Percentiles rank a stretch among this genome's conserved stretches.
Conservation (phyloP, 805 yeast genomes). For the Brettanomyces sp. region DNA sequence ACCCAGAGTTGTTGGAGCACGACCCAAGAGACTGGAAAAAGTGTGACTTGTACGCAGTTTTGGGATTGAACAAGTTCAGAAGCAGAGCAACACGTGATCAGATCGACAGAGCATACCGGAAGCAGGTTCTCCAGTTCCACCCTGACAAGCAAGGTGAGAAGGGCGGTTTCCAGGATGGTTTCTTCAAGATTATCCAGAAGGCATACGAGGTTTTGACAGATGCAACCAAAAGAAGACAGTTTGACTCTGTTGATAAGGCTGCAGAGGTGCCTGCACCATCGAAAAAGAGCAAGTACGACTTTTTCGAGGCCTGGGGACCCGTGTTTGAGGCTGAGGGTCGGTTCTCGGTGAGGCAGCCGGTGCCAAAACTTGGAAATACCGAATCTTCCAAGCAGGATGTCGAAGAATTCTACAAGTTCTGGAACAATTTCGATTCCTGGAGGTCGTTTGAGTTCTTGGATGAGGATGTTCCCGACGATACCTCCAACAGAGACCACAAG, state of each 20-base stretch:
- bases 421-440: conserved; percentile 95
- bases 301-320: conserved; percentile 87
- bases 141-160: conserved; percentile 95
- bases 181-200: conserved; percentile 96
- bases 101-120: conserved; percentile 93
- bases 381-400: conserved; percentile 70
- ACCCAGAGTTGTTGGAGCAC: conserved; percentile 62
- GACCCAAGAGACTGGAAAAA: conserved; percentile 99
- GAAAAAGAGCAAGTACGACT: conserved; percentile 36
- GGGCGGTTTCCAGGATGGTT: conserved; percentile 87
- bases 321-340: conserved; percentile 86
- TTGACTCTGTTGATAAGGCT: conserved; percentile 85
- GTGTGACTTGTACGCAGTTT: conserved; percentile 91
- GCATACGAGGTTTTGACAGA: conserved; percentile 88
- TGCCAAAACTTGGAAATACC: conserved; percentile 67
- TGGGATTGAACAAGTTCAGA: conserved; percentile 88
- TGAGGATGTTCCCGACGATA: conserved; percentile 98
- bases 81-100: conserved; percentile 87
- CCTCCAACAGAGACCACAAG: conserved; percentile 98
- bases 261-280: conserved; percentile 82
- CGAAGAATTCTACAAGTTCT: conserved; percentile 82
- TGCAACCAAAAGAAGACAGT: conserved; percentile 80
- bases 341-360: conserved; percentile 87
- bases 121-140: conserved; percentile 92
- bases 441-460: conserved; percentile 95